Evolutionary conservation across 2,329 filamentous ascomycete genomes (phyloP), one percentile per base, ranked within the genome.

Genomic region (Aspergillus candidus): DNA sequence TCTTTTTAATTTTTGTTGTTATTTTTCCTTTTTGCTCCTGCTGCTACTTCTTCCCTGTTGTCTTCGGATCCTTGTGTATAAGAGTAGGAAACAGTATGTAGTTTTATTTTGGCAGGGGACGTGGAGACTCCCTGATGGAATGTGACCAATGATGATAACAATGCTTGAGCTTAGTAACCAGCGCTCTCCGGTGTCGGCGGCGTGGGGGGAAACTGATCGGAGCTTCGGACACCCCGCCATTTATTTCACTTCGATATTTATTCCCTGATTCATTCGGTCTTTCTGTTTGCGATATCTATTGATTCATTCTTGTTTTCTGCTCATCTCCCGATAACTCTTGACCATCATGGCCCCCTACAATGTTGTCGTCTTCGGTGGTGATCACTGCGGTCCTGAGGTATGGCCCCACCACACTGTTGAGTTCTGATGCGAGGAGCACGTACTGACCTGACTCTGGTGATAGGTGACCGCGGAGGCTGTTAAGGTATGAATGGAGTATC

Each of bases 351-450:
- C 82, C 55, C 75, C 78, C 40, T 83, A 81, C 65, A 88, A 88
- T 53, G 85, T 90, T 64, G 86, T 90, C 50, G 84, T 91, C 46
- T 87, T 91, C 66, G 84, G 70, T 41, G 86, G 86, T 61, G 88
- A 94, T 73, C 86, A 93, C 69, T 88, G 84, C 61, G 87, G 88
- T 66, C 88, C 88, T 1, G 87, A 94, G 80, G 86, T 88, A 69
- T 58, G 78, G 60, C 40, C 32, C 13, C 15, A 31, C 35, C 36
- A 35, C 34, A 17, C 15, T 31, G 10, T 33, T 43, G 38, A 43
- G 18, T 43, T 30, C 44, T 43, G 27, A 47, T 18, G 30, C n/a
- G n/a, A 12, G 12, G 6, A 15, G 38, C 31, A 6, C 4, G 7
- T 32, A 31, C 29, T 35, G 14, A 30, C 22, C 22, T 27, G 11